Evolutionary conservation across 495 filamentous ascomycete species (phyloP).

Genomic region (Talaromyces proteolyticus): DNA sequence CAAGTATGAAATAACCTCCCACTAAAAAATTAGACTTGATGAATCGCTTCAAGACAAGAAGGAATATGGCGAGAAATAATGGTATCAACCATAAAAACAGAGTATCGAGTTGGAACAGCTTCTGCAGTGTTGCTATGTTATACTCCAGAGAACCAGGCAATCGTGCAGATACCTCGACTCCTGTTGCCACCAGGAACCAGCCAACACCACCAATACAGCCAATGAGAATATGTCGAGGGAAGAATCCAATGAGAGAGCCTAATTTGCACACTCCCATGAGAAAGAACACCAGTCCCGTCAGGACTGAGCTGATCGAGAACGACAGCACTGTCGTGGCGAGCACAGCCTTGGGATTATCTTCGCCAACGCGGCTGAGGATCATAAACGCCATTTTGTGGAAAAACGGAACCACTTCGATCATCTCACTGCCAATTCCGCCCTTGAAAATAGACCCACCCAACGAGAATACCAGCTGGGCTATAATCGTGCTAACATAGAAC

Average conservation of each 20-base stretch:
- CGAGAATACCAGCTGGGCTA: slow-evolving; percentile 91
- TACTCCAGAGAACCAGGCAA: slow-evolving; percentile 81
- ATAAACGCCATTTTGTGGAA: slow-evolving; percentile 96
- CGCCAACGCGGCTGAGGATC: slow-evolving; percentile 71
- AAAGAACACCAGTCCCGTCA: slow-evolving; percentile 90
- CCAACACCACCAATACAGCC: slow-evolving; percentile 97
- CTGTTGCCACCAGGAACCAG: slow-evolving; percentile 90
- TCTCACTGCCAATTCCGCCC: slow-evolving; percentile 92
- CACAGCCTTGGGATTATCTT: slow-evolving; percentile 75
- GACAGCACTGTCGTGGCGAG: slow-evolving; percentile 88
- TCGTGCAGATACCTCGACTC: slow-evolving; percentile 88
- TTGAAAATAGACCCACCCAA: slow-evolving; percentile 78
- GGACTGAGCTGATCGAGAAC: slow-evolving; percentile 83
- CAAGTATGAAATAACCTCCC: slow-evolving; percentile 77
- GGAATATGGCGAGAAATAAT: slow-evolving; percentile 65
- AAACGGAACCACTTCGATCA: slow-evolving; percentile 98
- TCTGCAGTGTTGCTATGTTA: slow-evolving; percentile 64
- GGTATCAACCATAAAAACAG: slow-evolving; percentile 80
- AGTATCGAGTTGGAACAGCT: slow-evolving; percentile 65
- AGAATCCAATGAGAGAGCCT: slow-evolving; percentile 91
- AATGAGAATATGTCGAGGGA: slow-evolving; percentile 91
- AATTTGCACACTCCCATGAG: slow-evolving; percentile 78
- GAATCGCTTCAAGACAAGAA: slow-evolving; percentile 67
- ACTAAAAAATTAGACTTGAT: slow-evolving; percentile 76
- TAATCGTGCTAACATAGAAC: slow-evolving; percentile 96